These are phyloP conservation scores for Suillus brevipes DNA, from an alignment of 768 basidiomycete species.

Conservation along the genomic window DNA sequence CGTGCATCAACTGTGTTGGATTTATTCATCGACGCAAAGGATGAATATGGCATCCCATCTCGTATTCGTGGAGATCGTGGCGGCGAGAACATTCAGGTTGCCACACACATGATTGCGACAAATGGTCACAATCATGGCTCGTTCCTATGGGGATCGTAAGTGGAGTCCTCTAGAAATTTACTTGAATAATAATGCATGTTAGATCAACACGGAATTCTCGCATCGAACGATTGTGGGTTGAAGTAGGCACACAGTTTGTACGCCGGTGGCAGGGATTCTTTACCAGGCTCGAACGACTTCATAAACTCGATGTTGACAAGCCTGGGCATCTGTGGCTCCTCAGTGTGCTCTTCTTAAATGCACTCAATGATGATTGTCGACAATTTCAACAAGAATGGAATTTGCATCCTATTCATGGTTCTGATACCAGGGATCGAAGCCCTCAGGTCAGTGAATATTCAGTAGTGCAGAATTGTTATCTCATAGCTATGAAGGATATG, in stretches of 20 bases:
- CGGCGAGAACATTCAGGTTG: constrained; percentile 38
- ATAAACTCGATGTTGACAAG: too few species aligned
- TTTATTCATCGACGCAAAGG: constrained; percentile 10
- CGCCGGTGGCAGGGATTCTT: too few species aligned
- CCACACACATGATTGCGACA: constrained; percentile 20
- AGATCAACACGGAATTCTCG: constrained; percentile 29
- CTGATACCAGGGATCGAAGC: too few species aligned
- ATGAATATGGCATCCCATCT: constrained; percentile 30
- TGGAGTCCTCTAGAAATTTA: neutral
- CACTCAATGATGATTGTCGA: too few species aligned
- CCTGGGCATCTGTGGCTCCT: too few species aligned
- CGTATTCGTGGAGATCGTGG: constrained; percentile 37
- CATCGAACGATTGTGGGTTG: constrained; percentile 31
- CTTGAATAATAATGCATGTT: neutral
- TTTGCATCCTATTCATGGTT: too few species aligned
- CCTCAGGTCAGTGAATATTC: too few species aligned
- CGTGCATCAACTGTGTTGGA: constrained; percentile 16
- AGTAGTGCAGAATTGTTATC: too few species aligned
- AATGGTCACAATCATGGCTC: constrained; percentile 25
- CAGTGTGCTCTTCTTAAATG: too few species aligned
- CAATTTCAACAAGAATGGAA: too few species aligned
- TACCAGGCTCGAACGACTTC: too few species aligned
- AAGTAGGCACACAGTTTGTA: constrained; percentile 13
- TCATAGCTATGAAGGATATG: too few species aligned
- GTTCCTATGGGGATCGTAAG: constrained; percentile 40